Percentiles rank a stretch among this genome's conserved stretches.
phyloP scores from a whole-genome alignment of 2,329 filamentous ascomycete genomes.

The Alternaria infectoria region DNA sequence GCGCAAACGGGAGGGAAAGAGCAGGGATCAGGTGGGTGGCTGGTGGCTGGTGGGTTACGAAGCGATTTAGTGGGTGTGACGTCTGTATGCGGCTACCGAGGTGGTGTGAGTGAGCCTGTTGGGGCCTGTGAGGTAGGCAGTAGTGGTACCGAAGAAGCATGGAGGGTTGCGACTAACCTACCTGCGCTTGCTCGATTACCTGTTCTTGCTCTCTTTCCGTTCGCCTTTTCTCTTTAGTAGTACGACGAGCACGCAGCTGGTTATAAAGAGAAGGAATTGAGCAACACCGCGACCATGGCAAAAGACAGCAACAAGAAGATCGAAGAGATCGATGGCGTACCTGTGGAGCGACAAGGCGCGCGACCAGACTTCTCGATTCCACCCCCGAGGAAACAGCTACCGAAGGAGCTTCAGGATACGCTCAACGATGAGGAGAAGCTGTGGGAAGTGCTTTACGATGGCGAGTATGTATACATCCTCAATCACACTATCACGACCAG shows the following conservation, averaged over 20 bases:
- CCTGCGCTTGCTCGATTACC: background rate
- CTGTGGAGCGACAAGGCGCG: slow-evolving; percentile 51
- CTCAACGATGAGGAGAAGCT: slow-evolving; percentile 72
- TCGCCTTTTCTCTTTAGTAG: background rate
- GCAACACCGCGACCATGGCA: slow-evolving; percentile 36
- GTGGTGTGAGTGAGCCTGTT: background rate
- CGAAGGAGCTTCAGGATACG: slow-evolving; percentile 61
- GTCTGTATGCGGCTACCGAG: slow-evolving; percentile 3
- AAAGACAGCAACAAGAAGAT: slow-evolving; percentile 41
- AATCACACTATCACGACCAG: background rate
- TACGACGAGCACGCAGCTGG: background rate
- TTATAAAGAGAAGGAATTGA: background rate
- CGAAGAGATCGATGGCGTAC: slow-evolving; percentile 45
- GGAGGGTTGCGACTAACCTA: background rate
- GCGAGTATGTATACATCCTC: slow-evolving; percentile 66
- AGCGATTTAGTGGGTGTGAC: slow-evolving; percentile 8
- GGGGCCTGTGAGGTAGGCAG: slow-evolving; percentile 1
- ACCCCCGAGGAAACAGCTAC: slow-evolving; percentile 59
- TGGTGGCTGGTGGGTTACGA: background rate
- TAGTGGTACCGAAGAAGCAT: background rate
- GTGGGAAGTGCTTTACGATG: slow-evolving; percentile 78
- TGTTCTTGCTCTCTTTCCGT: background rate
- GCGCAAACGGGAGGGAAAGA: background rate
- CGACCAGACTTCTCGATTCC: slow-evolving; percentile 57
- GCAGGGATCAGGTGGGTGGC: background rate